Conservation (phyloP, 2,329 filamentous ascomycete genomes). For the Aspergillus awamori region DNA sequence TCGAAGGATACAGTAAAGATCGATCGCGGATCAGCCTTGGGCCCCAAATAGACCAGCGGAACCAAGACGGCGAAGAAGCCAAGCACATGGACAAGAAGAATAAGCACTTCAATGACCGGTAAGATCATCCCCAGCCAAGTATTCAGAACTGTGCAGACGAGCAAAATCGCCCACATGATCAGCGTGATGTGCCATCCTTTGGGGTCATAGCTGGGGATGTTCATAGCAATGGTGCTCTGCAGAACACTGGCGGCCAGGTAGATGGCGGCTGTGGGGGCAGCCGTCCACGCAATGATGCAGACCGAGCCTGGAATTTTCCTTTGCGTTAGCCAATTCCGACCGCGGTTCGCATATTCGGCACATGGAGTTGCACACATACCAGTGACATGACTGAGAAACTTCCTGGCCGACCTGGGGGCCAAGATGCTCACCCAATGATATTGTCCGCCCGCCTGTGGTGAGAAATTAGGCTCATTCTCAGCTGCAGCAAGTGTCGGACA, state of each 20-base stretch:
- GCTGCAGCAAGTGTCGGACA: not conserved
- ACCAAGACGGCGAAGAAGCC: constrained; percentile 58
- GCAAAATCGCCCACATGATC: constrained; percentile 1
- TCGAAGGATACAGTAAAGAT: constrained; percentile 30
- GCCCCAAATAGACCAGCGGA: constrained; percentile 47
- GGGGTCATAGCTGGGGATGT: constrained; percentile 36
- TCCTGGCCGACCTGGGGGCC: constrained; percentile 37
- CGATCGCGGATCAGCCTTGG: constrained; percentile 30
- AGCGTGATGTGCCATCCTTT: constrained; percentile 55
- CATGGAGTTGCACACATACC: constrained; percentile 20
- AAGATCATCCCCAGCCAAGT: constrained; percentile 38
- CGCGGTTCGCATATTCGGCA: not conserved
- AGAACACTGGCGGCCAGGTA: constrained; percentile 10
- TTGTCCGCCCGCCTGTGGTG: constrained; percentile 34
- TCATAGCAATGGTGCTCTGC: constrained; percentile 10
- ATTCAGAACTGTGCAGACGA: not conserved
- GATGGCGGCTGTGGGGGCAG: constrained; percentile 5
- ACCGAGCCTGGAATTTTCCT: not conserved
- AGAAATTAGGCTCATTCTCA: not conserved
- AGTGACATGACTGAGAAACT: constrained; percentile 43
- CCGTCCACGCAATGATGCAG: constrained; percentile 5
- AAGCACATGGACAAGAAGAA: constrained; percentile 53
- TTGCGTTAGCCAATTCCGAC: too few relatives aligned
- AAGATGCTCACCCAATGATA: constrained; percentile 47
- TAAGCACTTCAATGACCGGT: constrained; percentile 52